A percentile compares a stretch with the other conserved stretches of the same genome.
phyloP scores from a whole-genome alignment of 78 protist species.

The Speleostelium caveatum region DNA sequence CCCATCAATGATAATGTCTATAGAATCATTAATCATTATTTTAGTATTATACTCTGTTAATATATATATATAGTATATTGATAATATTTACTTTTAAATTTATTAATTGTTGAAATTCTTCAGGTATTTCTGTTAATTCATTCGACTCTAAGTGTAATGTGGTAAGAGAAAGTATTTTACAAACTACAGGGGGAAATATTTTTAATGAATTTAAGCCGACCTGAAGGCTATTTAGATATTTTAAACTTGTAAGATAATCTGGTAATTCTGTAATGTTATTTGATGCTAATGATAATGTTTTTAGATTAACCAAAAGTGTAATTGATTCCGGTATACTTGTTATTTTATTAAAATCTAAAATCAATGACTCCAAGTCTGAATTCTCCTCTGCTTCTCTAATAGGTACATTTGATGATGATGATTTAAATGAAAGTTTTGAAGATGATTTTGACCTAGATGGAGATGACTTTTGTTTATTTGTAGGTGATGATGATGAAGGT shows the following conservation, averaged over 20 bases:
- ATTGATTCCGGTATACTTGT: constrained; percentile 15
- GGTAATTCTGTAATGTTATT: constrained; percentile 36
- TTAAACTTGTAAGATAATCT: neutral
- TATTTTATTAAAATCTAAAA: constrained; percentile 49
- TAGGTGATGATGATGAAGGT: neutral
- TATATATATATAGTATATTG: neutral
- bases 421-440: neutral
- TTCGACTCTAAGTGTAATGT: constrained; percentile 47
- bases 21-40: neutral
- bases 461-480: neutral
- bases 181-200: constrained; percentile 2
- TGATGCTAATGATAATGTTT: constrained; percentile 37
- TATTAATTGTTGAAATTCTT: neutral
- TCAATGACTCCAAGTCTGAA: neutral
- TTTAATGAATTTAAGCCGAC: constrained; percentile 31
- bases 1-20: constrained; percentile 44
- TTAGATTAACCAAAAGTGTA: neutral
- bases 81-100: constrained; percentile 33
- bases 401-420: neutral
- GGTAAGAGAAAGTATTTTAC: constrained; percentile 11
- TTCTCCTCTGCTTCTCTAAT: neutral
- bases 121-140: neutral
- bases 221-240: neutral
- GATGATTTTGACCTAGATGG: neutral
- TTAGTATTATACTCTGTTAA: neutral